These are phyloP conservation scores for Fusarium virguliforme DNA, from an alignment of 2,329 filamentous ascomycete species.

Conservation along the genomic window DNA sequence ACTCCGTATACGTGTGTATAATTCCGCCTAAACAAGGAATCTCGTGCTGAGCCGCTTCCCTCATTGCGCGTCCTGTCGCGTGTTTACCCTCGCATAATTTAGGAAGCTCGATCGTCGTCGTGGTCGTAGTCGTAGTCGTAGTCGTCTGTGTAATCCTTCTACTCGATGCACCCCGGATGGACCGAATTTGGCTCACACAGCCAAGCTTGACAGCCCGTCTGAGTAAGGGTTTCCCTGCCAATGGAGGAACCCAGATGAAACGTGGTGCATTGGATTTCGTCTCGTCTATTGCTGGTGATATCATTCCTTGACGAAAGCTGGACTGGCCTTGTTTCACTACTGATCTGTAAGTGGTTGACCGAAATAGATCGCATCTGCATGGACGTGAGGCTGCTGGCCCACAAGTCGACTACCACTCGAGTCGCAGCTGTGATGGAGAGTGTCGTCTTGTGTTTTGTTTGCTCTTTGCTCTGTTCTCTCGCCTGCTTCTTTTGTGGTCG, in stretches of 20 bases:
- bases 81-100: conserved; percentile 16
- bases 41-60: conserved; percentile 14
- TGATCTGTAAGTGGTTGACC: conserved; percentile 11
- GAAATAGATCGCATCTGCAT: conserved; percentile 5
- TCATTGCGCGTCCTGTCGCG: conserved; percentile 17
- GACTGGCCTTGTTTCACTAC: conserved; percentile 26
- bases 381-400: not conserved
- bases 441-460: not conserved
- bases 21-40: conserved; percentile 8
- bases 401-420: not conserved
- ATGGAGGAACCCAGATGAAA: conserved; percentile 30
- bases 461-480: conserved; percentile 1
- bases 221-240: conserved; percentile 36
- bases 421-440: not conserved
- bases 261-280: conserved; percentile 35
- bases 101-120: conserved; percentile 3
- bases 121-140: conserved; percentile 1
- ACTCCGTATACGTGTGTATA: not conserved
- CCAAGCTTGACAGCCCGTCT: conserved; percentile 30
- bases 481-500: not conserved
- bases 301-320: conserved; percentile 19
- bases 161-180: conserved; percentile 27
- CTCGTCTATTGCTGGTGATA: conserved; percentile 36
- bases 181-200: conserved; percentile 30
- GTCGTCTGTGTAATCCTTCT: not conserved